Evolutionary conservation across 2,329 filamentous ascomycete species (phyloP).

Genomic region (Hypoxylon sp.): DNA sequence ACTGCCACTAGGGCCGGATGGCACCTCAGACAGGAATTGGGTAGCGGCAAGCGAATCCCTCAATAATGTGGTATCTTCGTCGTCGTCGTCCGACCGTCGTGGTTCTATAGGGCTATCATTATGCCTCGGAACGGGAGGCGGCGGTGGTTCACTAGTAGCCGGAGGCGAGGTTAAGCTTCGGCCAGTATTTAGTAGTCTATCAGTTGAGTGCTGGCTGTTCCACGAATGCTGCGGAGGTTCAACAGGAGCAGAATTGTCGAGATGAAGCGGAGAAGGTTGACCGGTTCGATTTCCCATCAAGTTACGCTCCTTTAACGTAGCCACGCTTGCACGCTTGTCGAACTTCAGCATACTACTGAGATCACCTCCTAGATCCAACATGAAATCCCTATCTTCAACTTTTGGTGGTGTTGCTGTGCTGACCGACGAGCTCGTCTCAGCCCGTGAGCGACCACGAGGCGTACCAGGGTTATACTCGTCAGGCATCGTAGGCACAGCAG

Average conservation of each 20-base stretch:
- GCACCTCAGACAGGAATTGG: constrained; percentile 59
- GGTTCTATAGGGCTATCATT: constrained; percentile 49
- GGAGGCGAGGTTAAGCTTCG: constrained; percentile 56
- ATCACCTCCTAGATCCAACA: constrained; percentile 70
- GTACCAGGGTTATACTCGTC: constrained; percentile 49
- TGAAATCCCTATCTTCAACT: constrained; percentile 62
- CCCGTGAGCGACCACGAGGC: constrained; percentile 60
- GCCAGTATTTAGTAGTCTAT: constrained; percentile 62
- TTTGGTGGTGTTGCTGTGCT: constrained; percentile 68
- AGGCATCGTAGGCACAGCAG: constrained; percentile 56
- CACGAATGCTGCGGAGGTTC: constrained; percentile 67
- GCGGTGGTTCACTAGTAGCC: constrained; percentile 55
- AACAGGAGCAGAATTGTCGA: constrained; percentile 62
- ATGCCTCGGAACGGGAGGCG: constrained; percentile 51
- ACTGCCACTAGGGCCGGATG: constrained; percentile 41
- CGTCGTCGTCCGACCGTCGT: constrained; percentile 58
- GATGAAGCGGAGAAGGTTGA: constrained; percentile 64
- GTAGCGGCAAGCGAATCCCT: constrained; percentile 68
- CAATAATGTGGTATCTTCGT: constrained; percentile 69
- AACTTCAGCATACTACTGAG: constrained; percentile 72
- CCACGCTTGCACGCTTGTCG: constrained; percentile 68
- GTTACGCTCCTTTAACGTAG: constrained; percentile 64
- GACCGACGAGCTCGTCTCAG: constrained; percentile 68
- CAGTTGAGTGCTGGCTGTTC: constrained; percentile 67
- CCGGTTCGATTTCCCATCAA: constrained; percentile 63